Conservation (phyloP, 2,329 filamentous ascomycete genomes). For the Colletotrichum graminicola region DNA sequence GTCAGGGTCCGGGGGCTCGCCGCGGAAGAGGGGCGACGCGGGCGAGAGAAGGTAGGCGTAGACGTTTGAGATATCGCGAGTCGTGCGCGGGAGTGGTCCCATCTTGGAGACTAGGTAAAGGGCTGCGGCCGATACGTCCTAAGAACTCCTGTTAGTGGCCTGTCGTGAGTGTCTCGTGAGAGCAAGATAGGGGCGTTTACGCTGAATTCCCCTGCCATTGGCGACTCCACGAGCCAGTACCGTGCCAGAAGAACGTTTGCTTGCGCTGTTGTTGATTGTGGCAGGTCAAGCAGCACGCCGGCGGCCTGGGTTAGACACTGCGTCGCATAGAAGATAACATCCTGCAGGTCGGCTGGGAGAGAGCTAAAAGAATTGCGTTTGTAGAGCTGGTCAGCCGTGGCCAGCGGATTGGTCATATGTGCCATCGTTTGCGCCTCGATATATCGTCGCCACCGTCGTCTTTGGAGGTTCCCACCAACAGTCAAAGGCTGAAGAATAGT, state of each 20-base stretch:
- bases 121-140: constrained; percentile 85
- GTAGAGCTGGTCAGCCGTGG: constrained; percentile 77
- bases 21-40: constrained; percentile 66
- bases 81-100: constrained; percentile 79
- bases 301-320: constrained; percentile 82
- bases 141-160: constrained; percentile 21
- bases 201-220: constrained; percentile 70
- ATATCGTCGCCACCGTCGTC: neutral
- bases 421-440: constrained; percentile 32
- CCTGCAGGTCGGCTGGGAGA: constrained; percentile 77
- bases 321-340: constrained; percentile 77
- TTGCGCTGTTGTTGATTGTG: constrained; percentile 87
- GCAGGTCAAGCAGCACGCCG: constrained; percentile 83
- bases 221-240: constrained; percentile 77
- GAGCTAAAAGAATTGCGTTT: constrained; percentile 65
- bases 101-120: constrained; percentile 88
- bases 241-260: constrained; percentile 85
- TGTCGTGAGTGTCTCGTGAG: neutral
- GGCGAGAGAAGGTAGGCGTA: constrained; percentile 83
- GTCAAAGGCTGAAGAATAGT: neutral
- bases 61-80: constrained; percentile 85
- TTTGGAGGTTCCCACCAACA: neutral
- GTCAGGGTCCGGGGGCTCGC: constrained; percentile 45
- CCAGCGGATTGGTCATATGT: constrained; percentile 72
- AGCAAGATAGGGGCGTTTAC: constrained; percentile 50